Evolutionary conservation across 352 stramenopile genomes (phyloP).

Genomic region (Globisporangium spiculum): DNA sequence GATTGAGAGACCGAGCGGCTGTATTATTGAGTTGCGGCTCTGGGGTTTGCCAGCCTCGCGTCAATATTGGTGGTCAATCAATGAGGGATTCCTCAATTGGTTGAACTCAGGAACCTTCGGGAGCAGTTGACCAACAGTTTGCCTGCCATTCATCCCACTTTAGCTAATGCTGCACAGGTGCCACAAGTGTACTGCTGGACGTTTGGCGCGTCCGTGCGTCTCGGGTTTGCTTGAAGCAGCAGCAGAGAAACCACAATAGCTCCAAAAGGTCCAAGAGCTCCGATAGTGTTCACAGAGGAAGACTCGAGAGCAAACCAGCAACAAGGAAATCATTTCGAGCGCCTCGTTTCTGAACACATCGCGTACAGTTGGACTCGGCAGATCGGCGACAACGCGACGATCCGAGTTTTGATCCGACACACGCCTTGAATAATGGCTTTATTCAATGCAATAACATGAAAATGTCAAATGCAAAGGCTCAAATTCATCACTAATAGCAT

Average conservation of each 20-base stretch:
- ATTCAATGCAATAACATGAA: not conserved
- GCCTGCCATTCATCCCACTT: not conserved
- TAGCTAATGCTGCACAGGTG: constrained; percentile 4
- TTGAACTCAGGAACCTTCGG: not conserved
- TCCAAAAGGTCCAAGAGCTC: not conserved
- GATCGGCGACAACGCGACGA: not conserved
- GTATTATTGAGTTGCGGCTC: not conserved
- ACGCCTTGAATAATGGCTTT: not conserved
- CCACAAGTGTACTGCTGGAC: not conserved
- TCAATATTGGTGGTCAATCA: too few species aligned
- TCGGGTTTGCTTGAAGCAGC: not conserved
- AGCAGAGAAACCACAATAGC: not conserved
- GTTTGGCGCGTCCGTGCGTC: not conserved
- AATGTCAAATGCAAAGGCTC: not conserved
- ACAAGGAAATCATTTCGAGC: not conserved
- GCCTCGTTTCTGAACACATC: not conserved
- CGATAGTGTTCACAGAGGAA: not conserved
- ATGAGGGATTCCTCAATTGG: not conserved
- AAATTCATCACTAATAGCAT: not conserved
- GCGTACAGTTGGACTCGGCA: not conserved
- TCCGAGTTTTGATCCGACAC: not conserved
- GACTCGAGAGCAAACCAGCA: not conserved
- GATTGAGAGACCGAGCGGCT: not conserved
- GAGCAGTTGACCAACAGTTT: not conserved
- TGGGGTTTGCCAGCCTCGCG: not conserved